Conservation (phyloP, 306 rosid genomes). For the Quercus suber region DNA sequence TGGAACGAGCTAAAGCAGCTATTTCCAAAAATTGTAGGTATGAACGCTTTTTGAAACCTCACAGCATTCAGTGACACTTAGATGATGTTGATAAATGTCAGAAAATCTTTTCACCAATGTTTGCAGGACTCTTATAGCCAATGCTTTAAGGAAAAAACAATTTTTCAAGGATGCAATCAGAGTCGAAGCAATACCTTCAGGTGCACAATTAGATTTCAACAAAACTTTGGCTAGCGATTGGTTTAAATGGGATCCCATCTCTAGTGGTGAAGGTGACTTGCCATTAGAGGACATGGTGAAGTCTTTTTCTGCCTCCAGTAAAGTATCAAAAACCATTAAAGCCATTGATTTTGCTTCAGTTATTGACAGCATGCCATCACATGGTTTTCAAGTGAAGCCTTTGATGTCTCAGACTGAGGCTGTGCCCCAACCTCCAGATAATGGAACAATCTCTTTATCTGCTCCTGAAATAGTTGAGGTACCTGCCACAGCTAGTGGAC, state of each 20-base stretch:
- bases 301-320: conserved; percentile 43
- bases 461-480: conserved; percentile 25
- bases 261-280: conserved; percentile 90
- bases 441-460: conserved; percentile 13
- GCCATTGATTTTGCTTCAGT: conserved; percentile 64
- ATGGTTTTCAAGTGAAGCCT: conserved; percentile 66
- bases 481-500: conserved; percentile 23
- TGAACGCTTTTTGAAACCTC: conserved; percentile 21
- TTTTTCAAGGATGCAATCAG: conserved; percentile 72
- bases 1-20: conserved; percentile 79
- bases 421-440: conserved; percentile 23
- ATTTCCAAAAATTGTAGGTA: conserved; percentile 90
- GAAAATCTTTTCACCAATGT: conserved; percentile 12
- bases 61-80: neutral
- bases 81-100: conserved; percentile 9
- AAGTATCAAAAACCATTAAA: conserved; percentile 51
- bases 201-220: conserved; percentile 36
- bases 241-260: conserved; percentile 76
- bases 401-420: conserved; percentile 36
- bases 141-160: conserved; percentile 67
- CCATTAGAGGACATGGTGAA: conserved; percentile 62
- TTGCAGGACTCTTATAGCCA: conserved; percentile 68
- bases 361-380: conserved; percentile 52
- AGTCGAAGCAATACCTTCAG: conserved; percentile 59
- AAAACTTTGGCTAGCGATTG: conserved; percentile 49